Base-by-base conservation (phyloP, 1,139 yeast genomes). In the Suhomyces ambrosiae region DNA sequence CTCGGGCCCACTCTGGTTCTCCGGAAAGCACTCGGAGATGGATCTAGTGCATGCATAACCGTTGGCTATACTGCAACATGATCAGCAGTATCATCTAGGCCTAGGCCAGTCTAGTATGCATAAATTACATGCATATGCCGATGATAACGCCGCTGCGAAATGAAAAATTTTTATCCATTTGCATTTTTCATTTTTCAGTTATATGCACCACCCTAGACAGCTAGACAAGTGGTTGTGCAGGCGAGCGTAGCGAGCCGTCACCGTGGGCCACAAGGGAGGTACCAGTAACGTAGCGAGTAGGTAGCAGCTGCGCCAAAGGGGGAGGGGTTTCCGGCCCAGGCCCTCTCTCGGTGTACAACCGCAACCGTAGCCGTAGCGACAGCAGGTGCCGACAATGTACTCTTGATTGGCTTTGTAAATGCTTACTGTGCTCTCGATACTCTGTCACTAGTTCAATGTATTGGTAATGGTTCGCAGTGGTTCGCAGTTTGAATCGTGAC, bases 61-160 rank as follows among this genome's bases (percentile, higher is more conserved):
- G 8, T 8, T 18, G 8, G 21, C 5, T 8, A 18, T 18, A 8
- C 21, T 6, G 5, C 5, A 18, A 5, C 21, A 8, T 18, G 5
- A 6, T 18, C 21, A 5, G 21, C 7, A 18, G 21, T 8, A 18
- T 18, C 7, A 8, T 8, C 21, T 18, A 18, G 21, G 21, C 21
- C 21, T 18, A n/a, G n/a, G n/a, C n/a, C n/a, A n/a, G 31, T 24
- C 18, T 28, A 5, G 5, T 13, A 7, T 24, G 27, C 16, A 11
- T 26, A 29, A 29, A 29, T 29, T 29, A 22, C 32, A 6, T 29
- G 32, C 32, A 29, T 29, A 29, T 19, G 12, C 19, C 25, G 27
- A 24, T 11, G 13, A 18, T 7, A 7, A 9, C 15, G 31, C 14
- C 31, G 16, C 7, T 7, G 24, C n/a, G 24, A 16, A 15, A 13